These are phyloP conservation scores for Abrus precatorius DNA, from an alignment of 306 rosid genomes.

Conservation along the genomic window DNA sequence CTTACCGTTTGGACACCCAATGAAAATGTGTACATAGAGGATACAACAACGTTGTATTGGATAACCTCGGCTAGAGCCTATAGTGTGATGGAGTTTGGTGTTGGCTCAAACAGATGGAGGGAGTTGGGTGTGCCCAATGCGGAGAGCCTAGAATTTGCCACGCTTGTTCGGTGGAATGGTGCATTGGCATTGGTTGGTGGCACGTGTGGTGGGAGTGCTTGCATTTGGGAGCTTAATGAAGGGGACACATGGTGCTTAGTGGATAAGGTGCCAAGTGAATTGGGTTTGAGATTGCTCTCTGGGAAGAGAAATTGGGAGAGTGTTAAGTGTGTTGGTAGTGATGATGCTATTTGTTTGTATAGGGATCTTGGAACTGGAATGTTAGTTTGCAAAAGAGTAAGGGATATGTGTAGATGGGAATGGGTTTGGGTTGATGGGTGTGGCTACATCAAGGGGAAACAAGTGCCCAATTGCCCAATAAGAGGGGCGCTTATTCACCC, in stretches of 20 bases:
- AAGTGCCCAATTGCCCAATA: constrained; percentile 53
- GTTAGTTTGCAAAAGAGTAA: constrained; percentile 60
- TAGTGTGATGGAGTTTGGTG: constrained; percentile 63
- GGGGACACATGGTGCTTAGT: constrained; percentile 62
- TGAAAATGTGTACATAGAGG: constrained; percentile 59
- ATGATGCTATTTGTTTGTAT: constrained; percentile 64
- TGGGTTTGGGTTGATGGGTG: constrained; percentile 85
- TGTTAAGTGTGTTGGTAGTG: constrained; percentile 69
- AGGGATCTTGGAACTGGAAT: constrained; percentile 69
- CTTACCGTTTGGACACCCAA: constrained; percentile 86
- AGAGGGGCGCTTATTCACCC: constrained; percentile 78
- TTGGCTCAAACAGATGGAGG: constrained; percentile 57
- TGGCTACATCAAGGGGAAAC: constrained; percentile 52
- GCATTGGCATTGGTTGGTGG: constrained; percentile 68
- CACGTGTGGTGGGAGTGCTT: constrained; percentile 50
- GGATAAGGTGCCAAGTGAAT: constrained; percentile 62
- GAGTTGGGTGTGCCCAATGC: constrained; percentile 75
- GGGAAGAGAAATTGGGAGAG: constrained; percentile 65
- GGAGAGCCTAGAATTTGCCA: constrained; percentile 72
- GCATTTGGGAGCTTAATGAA: constrained; percentile 70
- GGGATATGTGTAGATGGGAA: constrained; percentile 53
- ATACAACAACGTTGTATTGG: constrained; percentile 65
- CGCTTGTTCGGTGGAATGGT: constrained; percentile 59
- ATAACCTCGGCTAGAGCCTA: constrained; percentile 79
- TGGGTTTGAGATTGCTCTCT: constrained; percentile 62